A percentile compares a stretch with the other conserved stretches of the same genome.
Conservation (phyloP, 129 eudicot species). For the Heracleum sosnowskyi region DNA sequence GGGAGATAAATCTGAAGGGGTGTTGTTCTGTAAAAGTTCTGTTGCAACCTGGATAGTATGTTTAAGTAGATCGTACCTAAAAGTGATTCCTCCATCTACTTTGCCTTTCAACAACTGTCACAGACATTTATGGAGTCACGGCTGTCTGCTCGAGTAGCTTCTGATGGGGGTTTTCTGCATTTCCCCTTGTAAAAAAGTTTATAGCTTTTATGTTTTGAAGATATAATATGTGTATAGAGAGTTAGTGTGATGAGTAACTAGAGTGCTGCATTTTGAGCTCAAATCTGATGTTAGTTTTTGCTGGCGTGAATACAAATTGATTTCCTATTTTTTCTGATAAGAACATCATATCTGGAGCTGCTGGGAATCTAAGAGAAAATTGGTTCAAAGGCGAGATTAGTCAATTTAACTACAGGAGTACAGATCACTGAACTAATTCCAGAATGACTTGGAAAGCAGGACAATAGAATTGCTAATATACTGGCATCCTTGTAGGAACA, state of each 20-base stretch:
- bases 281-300: background rate
- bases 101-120: constrained; percentile 20
- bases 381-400: background rate
- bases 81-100: constrained; percentile 40
- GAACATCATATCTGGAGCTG: background rate
- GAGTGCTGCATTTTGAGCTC: background rate
- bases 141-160: constrained; percentile 32
- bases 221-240: background rate
- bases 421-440: background rate
- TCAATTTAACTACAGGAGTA: background rate
- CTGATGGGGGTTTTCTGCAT: background rate
- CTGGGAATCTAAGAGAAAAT: background rate
- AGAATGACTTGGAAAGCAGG: background rate
- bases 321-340: background rate
- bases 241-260: background rate
- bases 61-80: constrained; percentile 40
- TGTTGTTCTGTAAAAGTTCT: constrained; percentile 32
- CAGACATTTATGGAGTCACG: constrained; percentile 34
- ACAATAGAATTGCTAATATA: background rate
- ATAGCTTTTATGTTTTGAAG: background rate
- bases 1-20: constrained; percentile 43
- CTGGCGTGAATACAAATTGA: background rate
- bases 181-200: background rate
- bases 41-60: constrained; percentile 30
- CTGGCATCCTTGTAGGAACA: background rate